Percentiles rank a stretch among this genome's conserved stretches.
These are phyloP conservation scores for Trichosporon ovoides DNA, from an alignment of 1,284 basidiomycete species.

Conservation along the genomic window DNA sequence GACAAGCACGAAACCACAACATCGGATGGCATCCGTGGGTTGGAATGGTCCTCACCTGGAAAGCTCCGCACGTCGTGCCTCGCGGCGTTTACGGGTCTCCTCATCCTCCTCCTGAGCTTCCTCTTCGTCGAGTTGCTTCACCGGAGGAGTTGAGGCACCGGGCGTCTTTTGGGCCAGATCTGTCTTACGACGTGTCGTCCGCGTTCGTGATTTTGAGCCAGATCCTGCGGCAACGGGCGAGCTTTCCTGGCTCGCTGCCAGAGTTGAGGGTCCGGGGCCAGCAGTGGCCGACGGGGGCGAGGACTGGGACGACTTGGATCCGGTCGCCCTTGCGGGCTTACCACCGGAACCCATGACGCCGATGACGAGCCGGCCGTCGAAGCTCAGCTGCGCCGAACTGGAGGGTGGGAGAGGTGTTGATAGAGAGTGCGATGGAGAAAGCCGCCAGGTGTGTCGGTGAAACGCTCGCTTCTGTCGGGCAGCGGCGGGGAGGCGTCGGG, in stretches of 20 bases:
- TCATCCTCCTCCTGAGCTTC: conserved; percentile 9
- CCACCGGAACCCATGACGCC: conserved; percentile 3
- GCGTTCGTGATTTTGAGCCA: neutral
- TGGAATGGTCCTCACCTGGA: neutral
- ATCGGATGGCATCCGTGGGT: neutral
- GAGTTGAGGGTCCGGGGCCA: neutral
- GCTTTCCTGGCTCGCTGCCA: neutral
- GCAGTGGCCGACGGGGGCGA: neutral
- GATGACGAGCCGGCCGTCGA: neutral
- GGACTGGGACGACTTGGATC: neutral
- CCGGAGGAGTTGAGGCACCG: conserved; percentile 1
- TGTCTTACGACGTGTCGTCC: conserved; percentile 5
- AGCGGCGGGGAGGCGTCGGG: neutral
- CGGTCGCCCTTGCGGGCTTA: conserved; percentile 3
- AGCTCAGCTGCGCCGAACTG: neutral
- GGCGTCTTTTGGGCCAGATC: neutral
- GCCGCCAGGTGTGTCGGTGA: neutral
- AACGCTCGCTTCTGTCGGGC: neutral
- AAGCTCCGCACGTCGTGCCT: conserved; percentile 5
- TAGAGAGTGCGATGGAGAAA: neutral
- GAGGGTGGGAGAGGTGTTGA: neutral
- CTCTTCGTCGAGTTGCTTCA: conserved; percentile 2
- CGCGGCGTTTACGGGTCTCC: conserved; percentile 6
- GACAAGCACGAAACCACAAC: neutral
- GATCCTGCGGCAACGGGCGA: neutral